Evolutionary conservation across 805 yeast species (phyloP).

Genomic region (Wickerhamiella occidentalis): DNA sequence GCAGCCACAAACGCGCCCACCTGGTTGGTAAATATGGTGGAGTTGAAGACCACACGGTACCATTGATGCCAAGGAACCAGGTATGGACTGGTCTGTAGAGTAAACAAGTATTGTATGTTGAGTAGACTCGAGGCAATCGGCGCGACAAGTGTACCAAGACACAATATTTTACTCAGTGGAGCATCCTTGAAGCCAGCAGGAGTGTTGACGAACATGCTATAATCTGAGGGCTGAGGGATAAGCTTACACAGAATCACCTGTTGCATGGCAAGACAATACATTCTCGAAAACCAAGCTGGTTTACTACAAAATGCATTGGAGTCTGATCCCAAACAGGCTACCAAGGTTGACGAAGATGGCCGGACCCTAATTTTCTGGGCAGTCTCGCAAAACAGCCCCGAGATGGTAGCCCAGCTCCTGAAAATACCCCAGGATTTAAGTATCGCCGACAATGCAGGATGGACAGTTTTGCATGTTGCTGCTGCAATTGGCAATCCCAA

Average conservation of each 20-base stretch:
- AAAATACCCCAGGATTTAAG: constrained; percentile 43
- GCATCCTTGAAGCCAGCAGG: constrained; percentile 13
- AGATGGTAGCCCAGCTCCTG: constrained; percentile 38
- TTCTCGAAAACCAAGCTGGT: constrained; percentile 4
- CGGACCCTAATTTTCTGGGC: constrained; percentile 89
- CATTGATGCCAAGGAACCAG: constrained; percentile 13
- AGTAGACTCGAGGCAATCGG: constrained; percentile 8
- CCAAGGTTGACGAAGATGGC: constrained; percentile 50
- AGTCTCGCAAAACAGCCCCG: constrained; percentile 45
- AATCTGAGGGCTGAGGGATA: too few relatives aligned
- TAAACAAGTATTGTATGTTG: constrained; percentile 6
- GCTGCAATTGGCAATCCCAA: constrained; percentile 58
- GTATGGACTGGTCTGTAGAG: constrained; percentile 8
- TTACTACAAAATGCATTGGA: neutral
- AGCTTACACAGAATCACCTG: neutral
- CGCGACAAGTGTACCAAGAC: neutral
- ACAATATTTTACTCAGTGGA: neutral
- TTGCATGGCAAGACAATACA: constrained; percentile 4
- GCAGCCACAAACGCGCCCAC: constrained; percentile 9
- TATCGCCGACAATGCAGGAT: constrained; percentile 64
- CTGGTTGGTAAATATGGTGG: constrained; percentile 12
- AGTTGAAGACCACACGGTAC: constrained; percentile 9
- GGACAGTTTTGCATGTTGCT: constrained; percentile 83
- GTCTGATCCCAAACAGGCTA: neutral
- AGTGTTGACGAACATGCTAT: constrained; percentile 6